Base-by-base conservation (phyloP, 805 yeast species). In the Metschnikowia hibisci region DNA sequence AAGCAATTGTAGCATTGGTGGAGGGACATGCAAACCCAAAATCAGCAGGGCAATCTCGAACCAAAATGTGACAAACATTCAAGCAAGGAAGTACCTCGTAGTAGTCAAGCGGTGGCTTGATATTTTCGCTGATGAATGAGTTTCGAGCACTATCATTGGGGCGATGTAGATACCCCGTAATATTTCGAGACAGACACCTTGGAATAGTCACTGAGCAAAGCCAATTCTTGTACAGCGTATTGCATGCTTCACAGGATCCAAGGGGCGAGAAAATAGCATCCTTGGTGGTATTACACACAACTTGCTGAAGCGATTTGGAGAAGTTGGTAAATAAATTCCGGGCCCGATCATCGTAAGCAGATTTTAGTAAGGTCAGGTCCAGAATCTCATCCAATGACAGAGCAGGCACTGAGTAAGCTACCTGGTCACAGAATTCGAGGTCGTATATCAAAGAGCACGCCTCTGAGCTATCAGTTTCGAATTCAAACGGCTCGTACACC, bases 131-230 rank as follows among this genome's bases (percentile, higher is more conserved):
- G 31, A 91, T 71, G 48, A 75, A 77, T 4, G 66, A 64, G 53
- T 77, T 86, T 48, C 99, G 73, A 9, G 86, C 81, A 4, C 68
- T 60, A 12, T 72, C 72, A 4, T 66, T 66, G 3, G 64, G 61
- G 27, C 95, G 69, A 22, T 53, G 44, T 15, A 62, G 60, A 58
- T 75, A 81, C 6, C 76, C 77, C 0, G 71, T 53, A 7, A 64
- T 47, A 6, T 75, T 58, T 11, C 59, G 50, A 11, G 84, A 80
- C 1, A 87, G 72, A 55, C 99, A 91, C 25, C 97, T 69, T 0
- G 98, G 98, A 5, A 91, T 86, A 0, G 88, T 71, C 4, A 88
- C 87, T 0, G 95, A 74, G 64, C 99, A 91, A 14, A 93, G 72
- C 99, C 99, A 91, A 54, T 82, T 73, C 54, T 78, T 80, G 61